Percentiles rank a stretch among this genome's conserved stretches.
Conservation (phyloP, 2,329 filamentous ascomycete genomes). For the Trichoderma harzianum region DNA sequence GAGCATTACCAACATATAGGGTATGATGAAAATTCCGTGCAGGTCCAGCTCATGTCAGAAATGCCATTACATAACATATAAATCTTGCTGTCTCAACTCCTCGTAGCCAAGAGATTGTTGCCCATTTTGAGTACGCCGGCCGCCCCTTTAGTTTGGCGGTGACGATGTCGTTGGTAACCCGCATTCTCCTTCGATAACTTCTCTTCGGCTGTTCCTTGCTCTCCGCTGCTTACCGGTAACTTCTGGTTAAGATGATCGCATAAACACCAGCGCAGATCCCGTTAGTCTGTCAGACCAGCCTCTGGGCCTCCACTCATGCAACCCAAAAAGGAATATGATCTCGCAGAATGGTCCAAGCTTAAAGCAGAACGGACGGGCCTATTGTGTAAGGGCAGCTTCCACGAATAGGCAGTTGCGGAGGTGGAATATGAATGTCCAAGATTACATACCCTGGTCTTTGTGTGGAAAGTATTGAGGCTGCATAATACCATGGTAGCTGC, state of each 20-base stretch:
- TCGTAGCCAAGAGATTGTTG: not conserved
- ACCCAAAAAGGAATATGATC: not conserved
- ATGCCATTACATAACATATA: not conserved
- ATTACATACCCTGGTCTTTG: not conserved
- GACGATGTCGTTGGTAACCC: not conserved
- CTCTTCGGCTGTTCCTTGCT: not conserved
- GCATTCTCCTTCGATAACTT: not conserved
- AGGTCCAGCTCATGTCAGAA: not conserved
- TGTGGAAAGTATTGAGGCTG: not conserved
- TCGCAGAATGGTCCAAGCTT: not conserved
- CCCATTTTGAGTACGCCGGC: not conserved
- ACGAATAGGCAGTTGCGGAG: not conserved
- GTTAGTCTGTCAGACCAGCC: not conserved
- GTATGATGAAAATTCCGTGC: not conserved
- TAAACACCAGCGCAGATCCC: not conserved
- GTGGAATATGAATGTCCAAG: not conserved
- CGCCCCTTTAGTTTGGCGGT: not conserved
- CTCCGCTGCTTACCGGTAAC: not conserved
- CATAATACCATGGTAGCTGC: not conserved
- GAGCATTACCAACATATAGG: not conserved
- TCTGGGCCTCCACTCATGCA: not conserved
- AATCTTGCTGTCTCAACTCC: not conserved
- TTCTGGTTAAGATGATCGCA: not conserved
- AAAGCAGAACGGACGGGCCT: not conserved
- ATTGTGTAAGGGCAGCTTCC: not conserved